Evolutionary conservation across 495 filamentous ascomycete genomes (phyloP), one percentile per base, ranked within the genome.

Genomic region (Neurospora sp.): DNA sequence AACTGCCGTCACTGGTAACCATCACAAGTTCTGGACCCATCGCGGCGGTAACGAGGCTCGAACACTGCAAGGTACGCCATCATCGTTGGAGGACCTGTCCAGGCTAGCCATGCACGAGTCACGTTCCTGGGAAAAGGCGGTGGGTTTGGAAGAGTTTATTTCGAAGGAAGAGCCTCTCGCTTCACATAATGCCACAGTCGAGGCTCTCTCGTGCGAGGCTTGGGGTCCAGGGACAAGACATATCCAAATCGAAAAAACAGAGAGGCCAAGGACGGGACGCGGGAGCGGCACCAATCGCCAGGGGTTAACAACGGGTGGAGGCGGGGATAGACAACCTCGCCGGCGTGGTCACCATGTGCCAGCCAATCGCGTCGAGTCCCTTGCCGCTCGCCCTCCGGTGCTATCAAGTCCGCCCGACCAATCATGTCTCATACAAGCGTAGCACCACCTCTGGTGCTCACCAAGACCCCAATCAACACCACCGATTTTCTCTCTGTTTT

Each of bases 361-460:
- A 76, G 69, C 79, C 79, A 81, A 81, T 79, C 42, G 44, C 7
- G 12, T 22, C 2, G 4, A 53, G 3, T 38, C 70, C 59, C 75
- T 79, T 79, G 59, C 76, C 79, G 79, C 79, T 77, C 75, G 61
- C 69, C 72, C 72, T 38, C 61, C 39, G 44, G 69, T 70, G 71
- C 72, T 53, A 48, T 68, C 73, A 69, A 12, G 31, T 40, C 37
- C 31, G 27, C 22, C 70, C 68, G n/a, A 70, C 79, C 79, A 81
- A 78, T 75, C 76, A 79, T 6, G 10, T 61, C 27, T 27, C 53
- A 61, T 61, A 61, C 35, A 71, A 65, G 44, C 44, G 35, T 44
- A 35, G 42, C 27, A 44, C 6, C 16, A 27, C 70, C 35, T 39
- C 17, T 65, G 7, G 40, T 35, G 42, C 16, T 44, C 70, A 61